phyloP scores from a whole-genome alignment of 768 basidiomycete species.

The Panaeolus cyanescens region DNA sequence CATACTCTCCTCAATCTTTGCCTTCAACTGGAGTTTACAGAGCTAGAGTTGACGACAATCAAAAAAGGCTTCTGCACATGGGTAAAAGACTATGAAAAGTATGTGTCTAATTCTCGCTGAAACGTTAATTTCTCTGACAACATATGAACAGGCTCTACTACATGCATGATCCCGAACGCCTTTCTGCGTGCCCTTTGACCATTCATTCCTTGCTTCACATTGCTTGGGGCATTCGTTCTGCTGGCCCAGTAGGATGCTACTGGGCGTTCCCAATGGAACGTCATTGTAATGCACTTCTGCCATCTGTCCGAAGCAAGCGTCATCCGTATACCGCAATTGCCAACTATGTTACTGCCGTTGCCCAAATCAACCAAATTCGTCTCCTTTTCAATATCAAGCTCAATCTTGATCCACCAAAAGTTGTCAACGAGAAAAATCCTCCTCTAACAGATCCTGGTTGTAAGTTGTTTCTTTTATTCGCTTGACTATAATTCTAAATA shows the following conservation, averaged over 20 bases:
- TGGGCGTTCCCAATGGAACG: slow-evolving; percentile 43
- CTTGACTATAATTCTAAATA: neutral
- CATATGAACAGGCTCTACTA: slow-evolving; percentile 28
- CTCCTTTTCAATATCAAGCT: slow-evolving; percentile 15
- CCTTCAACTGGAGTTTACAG: slow-evolving; percentile 29
- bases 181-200: slow-evolving; percentile 25
- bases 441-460: no score
- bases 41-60: slow-evolving; percentile 21
- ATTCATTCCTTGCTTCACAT: slow-evolving; percentile 38
- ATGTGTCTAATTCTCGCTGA: slow-evolving; percentile 7
- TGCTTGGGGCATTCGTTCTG: slow-evolving; percentile 28
- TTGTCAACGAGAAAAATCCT: no score
- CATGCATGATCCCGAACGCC: slow-evolving; percentile 19
- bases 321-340: slow-evolving; percentile 33
- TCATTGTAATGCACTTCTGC: slow-evolving; percentile 30
- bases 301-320: slow-evolving; percentile 25
- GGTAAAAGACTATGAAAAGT: slow-evolving; percentile 42
- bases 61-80: slow-evolving; percentile 31
- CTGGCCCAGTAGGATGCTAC: slow-evolving; percentile 37
- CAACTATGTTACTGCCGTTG: slow-evolving; percentile 23
- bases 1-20: slow-evolving; percentile 32
- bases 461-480: neutral
- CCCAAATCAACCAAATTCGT: slow-evolving; percentile 32
- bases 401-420: no score
- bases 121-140: neutral